Evolutionary conservation across 129 eudicot species (phyloP), one percentile per base, ranked within the genome.

Genomic region (Centrapalus pauciflorus): DNA sequence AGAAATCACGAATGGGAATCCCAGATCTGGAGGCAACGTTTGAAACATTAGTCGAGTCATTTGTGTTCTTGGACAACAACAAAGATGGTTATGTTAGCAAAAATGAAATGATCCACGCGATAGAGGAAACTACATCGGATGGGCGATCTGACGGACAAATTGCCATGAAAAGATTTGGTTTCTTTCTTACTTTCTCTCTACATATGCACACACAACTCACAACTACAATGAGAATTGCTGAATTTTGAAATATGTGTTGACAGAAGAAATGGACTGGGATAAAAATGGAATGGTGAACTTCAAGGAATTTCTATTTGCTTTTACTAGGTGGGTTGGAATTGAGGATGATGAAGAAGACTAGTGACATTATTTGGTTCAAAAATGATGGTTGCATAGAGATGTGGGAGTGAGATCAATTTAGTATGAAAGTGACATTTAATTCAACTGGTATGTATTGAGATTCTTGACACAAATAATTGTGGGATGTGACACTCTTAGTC

Each of bases 251-350:
- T 62, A 6, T 78, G 65, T 21, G 29, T 45, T 68, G 75, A 80
- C 91, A 88, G 98, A 92, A 24, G 96, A 92, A 76, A 92, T 92
- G 98, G 98, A 92, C 65, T 92, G 96, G 96, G 96, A 88, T 69
- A 85, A 80, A 50, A 92, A 92, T 67, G 98, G 98, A 76, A 88
- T 72, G 82, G 96, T 92, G 62, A 88, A 83, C 82, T 92, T 85
- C 71, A 92, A 92, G 74, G 98, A 92, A 30, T 92, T 88, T 64
- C 86, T 92, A 49, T 92, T 92, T 75, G 91, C 96, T 55, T 87
- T 92, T 60, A 88, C 96, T 17, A 79, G 83, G 28, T 85, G 96
- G 98, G 95, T 92, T 40, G 96, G 96, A 67, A 79, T 93, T 9
- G 95, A 89, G 54, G 96, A 91, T 33, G 80, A 56, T 19, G 95